A percentile compares a stretch with the other conserved stretches of the same genome.
Evolutionary conservation across 176 grass and related monocot genomes (phyloP).

Genomic region (Dactylis glomerata): DNA sequence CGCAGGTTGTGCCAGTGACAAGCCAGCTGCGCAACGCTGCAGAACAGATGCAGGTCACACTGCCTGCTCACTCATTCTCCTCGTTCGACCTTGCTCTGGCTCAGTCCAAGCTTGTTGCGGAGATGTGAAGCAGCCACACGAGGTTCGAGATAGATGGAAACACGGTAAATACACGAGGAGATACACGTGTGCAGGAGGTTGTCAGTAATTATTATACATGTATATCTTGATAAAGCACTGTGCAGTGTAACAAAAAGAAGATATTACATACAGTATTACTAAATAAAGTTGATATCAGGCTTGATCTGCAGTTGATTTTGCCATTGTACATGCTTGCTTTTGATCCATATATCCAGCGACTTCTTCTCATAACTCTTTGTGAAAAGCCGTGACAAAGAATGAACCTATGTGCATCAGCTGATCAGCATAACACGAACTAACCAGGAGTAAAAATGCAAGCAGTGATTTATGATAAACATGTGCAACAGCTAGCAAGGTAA

Average conservation of each 20-base stretch:
- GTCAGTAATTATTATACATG: not conserved
- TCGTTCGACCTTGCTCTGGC: conserved; percentile 64
- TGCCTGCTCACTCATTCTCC: conserved; percentile 53
- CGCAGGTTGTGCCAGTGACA: conserved; percentile 58
- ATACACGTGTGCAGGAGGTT: not conserved
- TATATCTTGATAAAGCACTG: conserved; percentile 1
- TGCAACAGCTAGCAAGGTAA: not conserved
- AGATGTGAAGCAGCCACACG: conserved; percentile 38
- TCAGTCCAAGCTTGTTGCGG: conserved; percentile 18
- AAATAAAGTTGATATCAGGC: conserved; percentile 20
- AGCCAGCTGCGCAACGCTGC: conserved; percentile 38
- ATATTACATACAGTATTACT: not conserved
- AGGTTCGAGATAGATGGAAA: not conserved
- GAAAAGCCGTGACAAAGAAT: not conserved
- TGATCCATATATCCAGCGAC: not conserved
- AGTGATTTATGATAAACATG: not conserved
- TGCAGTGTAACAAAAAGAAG: not conserved
- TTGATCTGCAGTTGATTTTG: not conserved
- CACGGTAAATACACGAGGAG: not conserved
- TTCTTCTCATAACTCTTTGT: not conserved
- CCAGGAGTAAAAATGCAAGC: not conserved
- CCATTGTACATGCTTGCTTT: not conserved
- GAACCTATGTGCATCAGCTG: not conserved
- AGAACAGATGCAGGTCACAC: conserved; percentile 46
- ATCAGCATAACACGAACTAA: not conserved